These are phyloP conservation scores for Chrysoporthe deuterocubensis DNA, from an alignment of 2,329 filamentous ascomycete species.

Conservation along the genomic window DNA sequence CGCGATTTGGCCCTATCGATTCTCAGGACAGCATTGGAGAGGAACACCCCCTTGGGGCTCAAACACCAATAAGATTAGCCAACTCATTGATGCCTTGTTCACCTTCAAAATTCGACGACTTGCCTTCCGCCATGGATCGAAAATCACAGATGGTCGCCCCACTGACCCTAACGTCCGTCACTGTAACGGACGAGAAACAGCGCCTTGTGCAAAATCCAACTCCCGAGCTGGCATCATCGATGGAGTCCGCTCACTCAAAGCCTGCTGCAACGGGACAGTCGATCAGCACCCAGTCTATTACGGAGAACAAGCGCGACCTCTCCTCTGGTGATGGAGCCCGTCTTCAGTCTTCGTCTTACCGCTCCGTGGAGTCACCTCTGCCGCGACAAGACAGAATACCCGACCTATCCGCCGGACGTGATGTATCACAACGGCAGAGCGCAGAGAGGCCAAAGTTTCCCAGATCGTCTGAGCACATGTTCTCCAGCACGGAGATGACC, in stretches of 20 bases:
- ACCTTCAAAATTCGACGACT: neutral
- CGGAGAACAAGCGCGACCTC: neutral
- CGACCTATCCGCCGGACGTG: neutral
- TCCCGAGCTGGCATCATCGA: neutral
- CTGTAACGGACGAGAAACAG: neutral
- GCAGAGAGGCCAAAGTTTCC: neutral
- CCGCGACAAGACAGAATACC: neutral
- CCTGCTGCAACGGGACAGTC: neutral
- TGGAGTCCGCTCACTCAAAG: neutral
- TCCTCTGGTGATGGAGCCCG: neutral
- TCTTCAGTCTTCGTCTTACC: neutral
- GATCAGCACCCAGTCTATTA: neutral
- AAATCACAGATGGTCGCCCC: constrained; percentile 10
- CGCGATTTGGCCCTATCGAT: neutral
- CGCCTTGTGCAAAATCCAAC: neutral
- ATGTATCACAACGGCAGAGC: neutral
- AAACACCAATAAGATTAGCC: neutral
- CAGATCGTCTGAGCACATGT: neutral
- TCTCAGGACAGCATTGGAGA: neutral
- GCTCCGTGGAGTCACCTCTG: neutral
- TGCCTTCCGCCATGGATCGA: constrained; percentile 1
- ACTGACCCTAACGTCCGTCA: neutral
- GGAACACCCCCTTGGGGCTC: neutral
- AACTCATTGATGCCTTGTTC: neutral
- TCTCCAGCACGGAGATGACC: neutral